Evolutionary conservation across 495 filamentous ascomycete genomes (phyloP), one percentile per base, ranked within the genome.

Genomic region (Aspergillus olivimuriae): DNA sequence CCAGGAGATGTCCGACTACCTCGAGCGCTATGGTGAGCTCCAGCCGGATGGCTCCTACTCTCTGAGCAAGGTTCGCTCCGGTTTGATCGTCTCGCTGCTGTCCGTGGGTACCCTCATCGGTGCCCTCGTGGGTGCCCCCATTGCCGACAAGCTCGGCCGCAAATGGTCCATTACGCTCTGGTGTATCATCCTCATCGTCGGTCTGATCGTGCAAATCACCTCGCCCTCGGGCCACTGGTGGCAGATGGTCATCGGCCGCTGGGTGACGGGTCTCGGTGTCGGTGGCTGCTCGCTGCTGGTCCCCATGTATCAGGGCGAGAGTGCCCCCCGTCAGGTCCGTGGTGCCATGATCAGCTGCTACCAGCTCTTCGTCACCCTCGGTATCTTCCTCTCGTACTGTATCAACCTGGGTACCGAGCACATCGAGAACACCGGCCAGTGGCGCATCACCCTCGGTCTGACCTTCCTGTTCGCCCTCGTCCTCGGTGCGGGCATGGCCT

Each of bases 361-460:
- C 66, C 87, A 94, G 64, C 77, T 94, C 1, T 89, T 92, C 62
- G 86, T 94, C 66, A 91, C 88, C 7, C 63, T 89, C 28, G 88
- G 88, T 46, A 94, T 91, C 62, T 87, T 88, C 66, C 71, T 81
- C 5, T 83, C 86, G 39, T 80, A 88, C 62, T 80, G 80, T 56
- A 80, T 91, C 68, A 88, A 92, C 62, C 84, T 75, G 58, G 86
- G 85, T 20, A 89, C 87, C 17, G 65, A 80, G 43, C 62, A 44
- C 23, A 44, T 69, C 14, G 38, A 53, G 0, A 59, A 56, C 9
- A 69, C 75, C 26, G 76, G 67, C 26, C 80, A 83, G 30, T 94
- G 87, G 84, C 73, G 84, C 20, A 86, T 94, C 41, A 80, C 87
- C 20, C 86, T 84, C 57, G 87, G 84, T 9, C 60, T 94, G 17